Conservation (phyloP, 2,329 filamentous ascomycete genomes). For the Aspergillus viridinutans region DNA sequence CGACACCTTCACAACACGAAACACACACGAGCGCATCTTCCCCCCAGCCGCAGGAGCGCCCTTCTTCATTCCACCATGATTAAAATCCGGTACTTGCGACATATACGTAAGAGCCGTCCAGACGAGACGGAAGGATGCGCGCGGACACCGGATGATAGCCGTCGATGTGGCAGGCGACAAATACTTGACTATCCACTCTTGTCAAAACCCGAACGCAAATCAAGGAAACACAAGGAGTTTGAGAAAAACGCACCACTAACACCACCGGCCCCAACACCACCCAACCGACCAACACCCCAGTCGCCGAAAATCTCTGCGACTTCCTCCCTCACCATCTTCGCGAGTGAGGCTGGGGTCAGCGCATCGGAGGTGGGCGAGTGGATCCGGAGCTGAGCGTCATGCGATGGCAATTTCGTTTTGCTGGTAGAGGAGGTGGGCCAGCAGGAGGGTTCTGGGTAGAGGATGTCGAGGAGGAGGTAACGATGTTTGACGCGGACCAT, state of each 20-base stretch:
- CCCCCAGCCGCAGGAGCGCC: slow-evolving; percentile 13
- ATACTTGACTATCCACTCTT: slow-evolving; percentile 69
- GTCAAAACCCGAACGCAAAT: neutral
- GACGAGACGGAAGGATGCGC: slow-evolving; percentile 77
- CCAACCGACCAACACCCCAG: slow-evolving; percentile 61
- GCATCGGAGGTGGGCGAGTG: slow-evolving; percentile 72
- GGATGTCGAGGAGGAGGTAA: slow-evolving; percentile 89
- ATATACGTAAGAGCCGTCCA: slow-evolving; percentile 88
- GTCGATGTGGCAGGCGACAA: slow-evolving; percentile 88
- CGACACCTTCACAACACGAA: slow-evolving; percentile 80
- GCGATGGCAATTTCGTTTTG: slow-evolving; percentile 39
- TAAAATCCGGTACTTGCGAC: slow-evolving; percentile 61
- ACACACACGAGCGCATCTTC: slow-evolving; percentile 58
- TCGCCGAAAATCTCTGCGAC: slow-evolving; percentile 78
- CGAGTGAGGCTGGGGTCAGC: slow-evolving; percentile 62
- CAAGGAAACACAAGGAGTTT: neutral
- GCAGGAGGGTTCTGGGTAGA: slow-evolving; percentile 64
- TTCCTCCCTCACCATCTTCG: slow-evolving; percentile 66
- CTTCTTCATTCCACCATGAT: slow-evolving; percentile 27
- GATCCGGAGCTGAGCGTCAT: slow-evolving; percentile 60
- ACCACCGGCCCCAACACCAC: slow-evolving; percentile 64
- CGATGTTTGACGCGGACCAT: slow-evolving; percentile 98
- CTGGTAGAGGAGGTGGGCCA: slow-evolving; percentile 33
- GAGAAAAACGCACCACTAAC: slow-evolving; percentile 56
- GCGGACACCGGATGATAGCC: slow-evolving; percentile 79